Percentiles rank a stretch among this genome's conserved stretches.
Evolutionary conservation across 2,329 filamentous ascomycete genomes (phyloP).

Genomic region (Colletotrichum sp.): DNA sequence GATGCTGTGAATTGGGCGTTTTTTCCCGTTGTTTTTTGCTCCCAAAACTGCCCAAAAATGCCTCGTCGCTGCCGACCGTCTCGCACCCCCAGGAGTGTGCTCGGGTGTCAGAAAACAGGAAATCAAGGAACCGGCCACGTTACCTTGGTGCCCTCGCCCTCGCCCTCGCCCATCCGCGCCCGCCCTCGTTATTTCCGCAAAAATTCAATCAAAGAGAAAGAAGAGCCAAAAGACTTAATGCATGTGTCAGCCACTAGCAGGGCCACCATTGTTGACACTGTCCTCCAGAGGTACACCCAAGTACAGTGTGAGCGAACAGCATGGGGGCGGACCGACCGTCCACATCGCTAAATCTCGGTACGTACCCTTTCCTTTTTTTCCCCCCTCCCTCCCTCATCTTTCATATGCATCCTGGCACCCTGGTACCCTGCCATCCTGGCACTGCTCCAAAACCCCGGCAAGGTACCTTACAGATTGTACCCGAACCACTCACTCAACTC

Average conservation of each 20-base stretch:
- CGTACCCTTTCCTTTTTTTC: background rate
- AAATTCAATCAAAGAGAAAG: background rate
- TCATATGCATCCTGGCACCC: background rate
- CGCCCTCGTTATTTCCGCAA: constrained; percentile 15
- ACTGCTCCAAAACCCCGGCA: background rate
- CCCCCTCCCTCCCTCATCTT: background rate
- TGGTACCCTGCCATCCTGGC: background rate
- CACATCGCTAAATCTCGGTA: background rate
- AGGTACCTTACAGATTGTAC: background rate
- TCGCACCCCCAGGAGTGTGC: constrained; percentile 1
- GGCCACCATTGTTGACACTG: background rate
- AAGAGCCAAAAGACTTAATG: constrained; percentile 2
- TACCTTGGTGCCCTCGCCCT: background rate
- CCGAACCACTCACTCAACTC: background rate
- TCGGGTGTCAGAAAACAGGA: constrained; percentile 1
- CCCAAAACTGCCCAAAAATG: background rate
- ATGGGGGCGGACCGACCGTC: background rate
- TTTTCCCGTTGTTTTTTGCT: constrained; percentile 13
- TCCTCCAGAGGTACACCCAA: background rate
- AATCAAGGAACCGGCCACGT: constrained; percentile 18
- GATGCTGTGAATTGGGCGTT: constrained; percentile 5
- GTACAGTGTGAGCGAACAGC: background rate
- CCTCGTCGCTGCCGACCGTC: background rate
- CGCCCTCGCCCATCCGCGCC: background rate
- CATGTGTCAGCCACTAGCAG: constrained; percentile 14